Evolutionary conservation across 192 early-diverging fungal species (phyloP).

Genomic region (Dissophora ornata): DNA sequence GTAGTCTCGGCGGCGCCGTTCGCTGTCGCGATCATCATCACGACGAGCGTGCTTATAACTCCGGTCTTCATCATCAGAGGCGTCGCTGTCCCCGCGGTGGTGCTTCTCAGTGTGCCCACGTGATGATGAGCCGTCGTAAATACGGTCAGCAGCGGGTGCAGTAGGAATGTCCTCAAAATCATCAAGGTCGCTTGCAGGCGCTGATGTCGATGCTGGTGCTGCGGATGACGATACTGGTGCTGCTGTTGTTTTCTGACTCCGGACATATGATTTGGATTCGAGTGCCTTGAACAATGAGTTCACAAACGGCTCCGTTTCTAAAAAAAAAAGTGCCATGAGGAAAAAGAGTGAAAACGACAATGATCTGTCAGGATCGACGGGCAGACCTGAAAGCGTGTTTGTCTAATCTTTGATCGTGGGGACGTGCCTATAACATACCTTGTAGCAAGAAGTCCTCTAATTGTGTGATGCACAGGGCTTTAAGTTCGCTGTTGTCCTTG

Average conservation of each 20-base stretch:
- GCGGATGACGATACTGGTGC: neutral
- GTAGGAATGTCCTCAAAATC: conserved; percentile 21
- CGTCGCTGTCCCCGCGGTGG: conserved; percentile 59
- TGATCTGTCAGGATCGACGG: conserved; percentile 15
- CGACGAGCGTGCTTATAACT: conserved; percentile 78
- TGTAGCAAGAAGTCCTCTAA: conserved; percentile 82
- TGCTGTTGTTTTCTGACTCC: conserved; percentile 4
- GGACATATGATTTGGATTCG: conserved; percentile 57
- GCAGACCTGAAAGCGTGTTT: neutral
- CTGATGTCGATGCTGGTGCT: neutral
- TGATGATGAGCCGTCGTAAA: conserved; percentile 13
- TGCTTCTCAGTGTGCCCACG: conserved; percentile 32
- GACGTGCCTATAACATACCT: conserved; percentile 65
- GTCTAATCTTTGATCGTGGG: neutral
- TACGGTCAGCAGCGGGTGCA: conserved; percentile 38
- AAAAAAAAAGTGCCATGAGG: neutral
- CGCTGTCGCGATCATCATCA: conserved; percentile 44
- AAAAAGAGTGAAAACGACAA: too few species aligned
- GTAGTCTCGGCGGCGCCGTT: conserved; percentile 45
- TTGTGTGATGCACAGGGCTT: conserved; percentile 66
- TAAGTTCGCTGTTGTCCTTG: conserved; percentile 66
- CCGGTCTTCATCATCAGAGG: conserved; percentile 74
- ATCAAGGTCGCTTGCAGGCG: neutral
- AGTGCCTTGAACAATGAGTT: conserved; percentile 66
- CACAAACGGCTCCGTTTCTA: conserved; percentile 80